A percentile compares a stretch with the other conserved stretches of the same genome.
phyloP scores from a whole-genome alignment of 164 flowering plant genomes.

The Stephania japonica region DNA sequence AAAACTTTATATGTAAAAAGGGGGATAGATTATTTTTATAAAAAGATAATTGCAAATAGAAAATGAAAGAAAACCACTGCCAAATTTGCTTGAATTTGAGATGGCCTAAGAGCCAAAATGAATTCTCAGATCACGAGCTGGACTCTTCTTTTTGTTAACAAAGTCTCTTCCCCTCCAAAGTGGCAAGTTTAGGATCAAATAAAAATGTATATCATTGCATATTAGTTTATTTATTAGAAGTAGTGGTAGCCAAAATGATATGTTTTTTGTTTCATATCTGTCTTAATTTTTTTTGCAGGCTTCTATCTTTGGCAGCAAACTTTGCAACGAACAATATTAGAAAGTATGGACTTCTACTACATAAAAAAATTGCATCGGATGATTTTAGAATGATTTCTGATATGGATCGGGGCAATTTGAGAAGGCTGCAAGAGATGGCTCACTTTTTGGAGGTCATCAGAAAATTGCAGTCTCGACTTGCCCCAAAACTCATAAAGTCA shows the following conservation, averaged over 20 bases:
- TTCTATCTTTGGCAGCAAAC: constrained; percentile 62
- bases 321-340: constrained; percentile 82
- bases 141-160: neutral
- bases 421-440: constrained; percentile 70
- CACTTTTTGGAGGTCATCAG: constrained; percentile 67
- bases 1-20: too few species aligned
- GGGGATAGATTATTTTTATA: too few species aligned
- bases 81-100: neutral
- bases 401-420: constrained; percentile 20
- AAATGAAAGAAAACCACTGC: too few species aligned
- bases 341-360: constrained; percentile 52
- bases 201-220: too few species aligned
- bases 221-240: too few species aligned
- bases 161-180: neutral
- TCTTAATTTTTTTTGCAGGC: constrained; percentile 41
- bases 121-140: neutral
- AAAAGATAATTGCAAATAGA: too few species aligned
- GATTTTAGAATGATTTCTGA: constrained; percentile 15
- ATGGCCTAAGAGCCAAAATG: neutral
- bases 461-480: constrained; percentile 53
- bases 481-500: constrained; percentile 42
- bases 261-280: neutral
- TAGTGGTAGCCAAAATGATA: neutral
- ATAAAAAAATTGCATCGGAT: constrained; percentile 25
- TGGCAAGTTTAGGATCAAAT: neutral